A percentile compares a stretch with the other conserved stretches of the same genome.
phyloP scores from a whole-genome alignment of 2,329 filamentous ascomycete genomes.

The Fonsecaea nubica region DNA sequence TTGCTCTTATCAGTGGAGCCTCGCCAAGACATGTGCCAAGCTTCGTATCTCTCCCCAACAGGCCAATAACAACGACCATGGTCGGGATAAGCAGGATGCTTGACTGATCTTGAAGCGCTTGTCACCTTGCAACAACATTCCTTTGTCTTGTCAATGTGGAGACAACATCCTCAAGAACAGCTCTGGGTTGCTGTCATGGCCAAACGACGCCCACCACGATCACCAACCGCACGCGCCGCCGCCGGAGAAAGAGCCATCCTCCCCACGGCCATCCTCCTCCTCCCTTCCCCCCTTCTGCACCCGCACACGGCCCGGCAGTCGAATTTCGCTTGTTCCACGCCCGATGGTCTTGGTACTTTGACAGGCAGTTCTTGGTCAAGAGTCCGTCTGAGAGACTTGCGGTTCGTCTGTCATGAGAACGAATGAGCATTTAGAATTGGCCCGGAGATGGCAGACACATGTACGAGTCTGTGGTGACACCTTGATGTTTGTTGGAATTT shows the following conservation, averaged over 20 bases:
- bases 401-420: background rate
- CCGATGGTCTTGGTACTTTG: background rate
- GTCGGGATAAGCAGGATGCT: slow-evolving; percentile 16
- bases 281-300: background rate
- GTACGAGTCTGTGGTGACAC: background rate
- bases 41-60: slow-evolving; percentile 21
- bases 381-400: background rate
- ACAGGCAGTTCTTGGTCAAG: background rate
- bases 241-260: background rate
- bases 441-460: background rate
- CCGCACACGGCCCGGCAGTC: background rate
- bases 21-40: slow-evolving; percentile 26
- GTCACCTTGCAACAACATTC: slow-evolving; percentile 1
- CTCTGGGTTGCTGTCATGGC: background rate
- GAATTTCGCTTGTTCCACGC: background rate
- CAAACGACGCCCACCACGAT: background rate
- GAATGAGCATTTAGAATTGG: background rate
- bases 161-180: background rate
- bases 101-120: slow-evolving; percentile 11
- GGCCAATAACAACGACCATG: slow-evolving; percentile 22
- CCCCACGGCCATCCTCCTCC: slow-evolving; percentile 3
- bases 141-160: background rate
- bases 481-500: background rate
- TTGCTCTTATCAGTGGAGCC: slow-evolving; percentile 30
- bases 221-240: background rate